A percentile compares a stretch with the other conserved stretches of the same genome.
These are phyloP conservation scores for Stromatinia cepivora DNA, from an alignment of 2,329 filamentous ascomycete genomes.

Conservation along the genomic window DNA sequence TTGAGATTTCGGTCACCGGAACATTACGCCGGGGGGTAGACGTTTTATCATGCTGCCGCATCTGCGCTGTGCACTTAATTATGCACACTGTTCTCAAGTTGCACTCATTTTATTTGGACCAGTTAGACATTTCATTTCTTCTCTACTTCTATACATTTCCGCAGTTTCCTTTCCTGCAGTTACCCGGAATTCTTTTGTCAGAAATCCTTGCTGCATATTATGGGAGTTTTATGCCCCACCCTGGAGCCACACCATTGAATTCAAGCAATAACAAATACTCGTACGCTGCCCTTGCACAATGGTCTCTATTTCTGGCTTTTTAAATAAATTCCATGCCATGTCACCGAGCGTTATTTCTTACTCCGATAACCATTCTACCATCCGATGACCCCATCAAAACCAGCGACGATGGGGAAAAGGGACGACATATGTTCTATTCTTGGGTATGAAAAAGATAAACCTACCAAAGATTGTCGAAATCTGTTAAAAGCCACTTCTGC, in stretches of 20 bases:
- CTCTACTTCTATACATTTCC: conserved; percentile 6
- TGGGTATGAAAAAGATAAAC: conserved; percentile 24
- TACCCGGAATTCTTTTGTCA: conserved; percentile 1
- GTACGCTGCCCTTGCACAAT: not conserved
- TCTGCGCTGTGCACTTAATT: conserved; percentile 8
- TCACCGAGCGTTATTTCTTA: not conserved
- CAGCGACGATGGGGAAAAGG: conserved; percentile 14
- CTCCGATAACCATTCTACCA: not conserved
- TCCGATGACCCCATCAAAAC: not conserved
- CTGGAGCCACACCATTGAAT: conserved; percentile 13
- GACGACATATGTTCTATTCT: conserved; percentile 24
- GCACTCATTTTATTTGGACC: not conserved
- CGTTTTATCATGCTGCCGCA: conserved; percentile 16
- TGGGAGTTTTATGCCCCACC: conserved; percentile 13
- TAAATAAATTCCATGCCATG: conserved; percentile 1
- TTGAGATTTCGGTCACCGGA: conserved; percentile 19
- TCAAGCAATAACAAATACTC: conserved; percentile 18
- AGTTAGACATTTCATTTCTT: conserved; percentile 2
- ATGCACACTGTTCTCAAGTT: conserved; percentile 12
- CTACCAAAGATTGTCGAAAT: conserved; percentile 18
- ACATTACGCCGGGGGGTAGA: conserved; percentile 11
- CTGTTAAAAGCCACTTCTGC: conserved; percentile 17
- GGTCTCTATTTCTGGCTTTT: conserved; percentile 7
- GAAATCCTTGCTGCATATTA: conserved; percentile 18
- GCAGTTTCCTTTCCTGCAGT: conserved; percentile 12